phyloP scores from a whole-genome alignment of 768 basidiomycete genomes.

The Mycena galopus region DNA sequence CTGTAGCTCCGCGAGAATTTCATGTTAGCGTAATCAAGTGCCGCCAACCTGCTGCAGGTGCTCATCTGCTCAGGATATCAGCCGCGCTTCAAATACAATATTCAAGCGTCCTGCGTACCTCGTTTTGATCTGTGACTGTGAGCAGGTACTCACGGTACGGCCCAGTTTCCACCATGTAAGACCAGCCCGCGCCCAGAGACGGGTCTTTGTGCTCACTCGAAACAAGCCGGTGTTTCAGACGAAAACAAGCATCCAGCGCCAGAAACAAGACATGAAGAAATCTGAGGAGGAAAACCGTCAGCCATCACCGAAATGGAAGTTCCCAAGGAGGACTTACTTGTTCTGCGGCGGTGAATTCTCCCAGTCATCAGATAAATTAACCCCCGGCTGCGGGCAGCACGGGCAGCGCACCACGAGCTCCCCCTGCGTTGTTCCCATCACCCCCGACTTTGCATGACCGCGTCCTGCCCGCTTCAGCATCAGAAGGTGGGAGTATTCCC shows the following conservation, averaged over 20 bases:
- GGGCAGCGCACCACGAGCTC: constrained; percentile 47
- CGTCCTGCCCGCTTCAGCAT: constrained; percentile 41
- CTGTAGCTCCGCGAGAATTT: too few relatives aligned
- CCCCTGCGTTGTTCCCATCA: constrained; percentile 38
- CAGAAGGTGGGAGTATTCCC: too few relatives aligned
- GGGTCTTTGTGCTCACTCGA: not conserved
- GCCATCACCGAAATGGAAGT: too few relatives aligned
- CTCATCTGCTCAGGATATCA: too few relatives aligned
- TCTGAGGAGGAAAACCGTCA: not conserved
- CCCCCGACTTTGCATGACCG: constrained; percentile 40
- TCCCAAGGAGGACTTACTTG: constrained; percentile 31
- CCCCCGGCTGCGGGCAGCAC: constrained; percentile 49
- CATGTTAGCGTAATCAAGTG: too few relatives aligned
- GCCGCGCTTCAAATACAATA: not conserved
- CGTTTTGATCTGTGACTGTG: not conserved
- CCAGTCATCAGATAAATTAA: constrained; percentile 47
- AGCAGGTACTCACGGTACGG: not conserved
- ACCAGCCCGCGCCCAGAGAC: not conserved
- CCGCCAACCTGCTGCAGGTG: too few relatives aligned
- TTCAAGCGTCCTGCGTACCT: not conserved
- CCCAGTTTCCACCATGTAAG: not conserved
- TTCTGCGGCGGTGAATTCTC: constrained; percentile 25
- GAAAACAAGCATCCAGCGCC: not conserved
- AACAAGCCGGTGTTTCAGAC: not conserved
- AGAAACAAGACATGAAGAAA: not conserved